These are phyloP conservation scores for Boletus barrowsii DNA, from an alignment of 768 basidiomycete genomes.

Conservation along the genomic window DNA sequence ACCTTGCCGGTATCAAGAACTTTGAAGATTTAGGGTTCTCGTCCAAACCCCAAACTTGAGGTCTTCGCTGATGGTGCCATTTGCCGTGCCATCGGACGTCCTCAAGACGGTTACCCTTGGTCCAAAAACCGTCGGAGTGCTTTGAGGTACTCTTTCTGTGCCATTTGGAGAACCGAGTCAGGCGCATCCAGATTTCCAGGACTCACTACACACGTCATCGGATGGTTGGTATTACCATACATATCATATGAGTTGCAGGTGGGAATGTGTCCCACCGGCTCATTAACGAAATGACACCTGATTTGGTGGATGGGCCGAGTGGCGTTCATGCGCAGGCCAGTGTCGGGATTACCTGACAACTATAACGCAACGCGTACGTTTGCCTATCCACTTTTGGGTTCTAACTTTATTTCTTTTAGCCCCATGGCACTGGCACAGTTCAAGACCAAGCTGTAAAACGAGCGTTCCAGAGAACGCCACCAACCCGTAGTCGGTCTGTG, in stretches of 20 bases:
- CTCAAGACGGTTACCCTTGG: constrained; percentile 82
- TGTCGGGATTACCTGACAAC: constrained; percentile 28
- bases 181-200: constrained; percentile 68
- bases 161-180: constrained; percentile 87
- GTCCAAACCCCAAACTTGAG: constrained; percentile 77
- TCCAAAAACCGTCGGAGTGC: constrained; percentile 75
- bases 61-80: constrained; percentile 94
- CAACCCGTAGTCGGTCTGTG: neutral
- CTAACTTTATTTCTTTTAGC: constrained; percentile 13
- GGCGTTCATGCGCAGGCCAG: constrained; percentile 25
- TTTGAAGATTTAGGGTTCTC: constrained; percentile 54
- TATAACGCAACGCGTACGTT: constrained; percentile 34
- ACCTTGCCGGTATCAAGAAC: constrained; percentile 57
- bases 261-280: constrained; percentile 86
- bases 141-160: constrained; percentile 80
- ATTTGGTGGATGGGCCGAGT: constrained; percentile 81
- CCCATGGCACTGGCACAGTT: constrained; percentile 27
- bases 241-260: constrained; percentile 77
- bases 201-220: constrained; percentile 46
- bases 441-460: constrained; percentile 17
- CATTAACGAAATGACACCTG: constrained; percentile 71
- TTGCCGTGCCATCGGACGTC: constrained; percentile 77
- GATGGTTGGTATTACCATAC: constrained; percentile 40
- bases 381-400: neutral
- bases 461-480: neutral